Evolutionary conservation across 768 basidiomycete genomes (phyloP).

Genomic region (Pisolithus orientalis): DNA sequence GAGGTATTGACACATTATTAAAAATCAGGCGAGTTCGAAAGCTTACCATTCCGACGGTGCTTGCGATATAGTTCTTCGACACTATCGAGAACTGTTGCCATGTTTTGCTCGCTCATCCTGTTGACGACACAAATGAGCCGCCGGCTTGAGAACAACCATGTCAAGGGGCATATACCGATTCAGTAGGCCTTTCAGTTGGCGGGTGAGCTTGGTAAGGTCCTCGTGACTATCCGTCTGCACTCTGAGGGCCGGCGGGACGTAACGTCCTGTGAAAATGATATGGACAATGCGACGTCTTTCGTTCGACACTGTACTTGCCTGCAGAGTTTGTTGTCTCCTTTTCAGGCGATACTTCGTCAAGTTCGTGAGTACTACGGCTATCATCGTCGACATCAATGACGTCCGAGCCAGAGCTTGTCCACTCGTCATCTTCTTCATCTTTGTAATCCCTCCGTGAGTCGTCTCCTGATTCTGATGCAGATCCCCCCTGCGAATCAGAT

Average conservation of each 20-base stretch:
- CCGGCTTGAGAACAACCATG: background rate
- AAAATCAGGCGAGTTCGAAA: slow-evolving; percentile 4
- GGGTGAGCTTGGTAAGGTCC: slow-evolving; percentile 50
- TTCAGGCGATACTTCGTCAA: slow-evolving; percentile 1
- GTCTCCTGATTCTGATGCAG: slow-evolving; percentile 1
- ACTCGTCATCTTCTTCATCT: slow-evolving; percentile 29
- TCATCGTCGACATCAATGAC: background rate
- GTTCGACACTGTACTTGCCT: slow-evolving; percentile 9
- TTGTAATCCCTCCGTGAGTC: slow-evolving; percentile 19
- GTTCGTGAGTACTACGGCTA: background rate
- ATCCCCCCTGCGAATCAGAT: background rate
- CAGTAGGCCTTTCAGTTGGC: slow-evolving; percentile 80
- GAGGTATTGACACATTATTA: background rate
- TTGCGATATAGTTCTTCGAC: slow-evolving; percentile 75
- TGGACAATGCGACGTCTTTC: background rate
- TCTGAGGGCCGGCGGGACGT: slow-evolving; percentile 80
- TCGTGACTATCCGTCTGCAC: slow-evolving; percentile 39
- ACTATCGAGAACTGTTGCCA: slow-evolving; percentile 62
- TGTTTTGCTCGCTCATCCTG: slow-evolving; percentile 90
- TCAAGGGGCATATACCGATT: slow-evolving; percentile 53
- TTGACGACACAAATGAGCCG: background rate
- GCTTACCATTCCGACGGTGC: slow-evolving; percentile 69
- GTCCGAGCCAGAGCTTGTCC: slow-evolving; percentile 29
- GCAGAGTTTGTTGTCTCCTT: background rate
- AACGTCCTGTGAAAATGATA: slow-evolving; percentile 35